Base-by-base conservation (phyloP, 805 yeast genomes). In the Lipomyces anomalus region DNA sequence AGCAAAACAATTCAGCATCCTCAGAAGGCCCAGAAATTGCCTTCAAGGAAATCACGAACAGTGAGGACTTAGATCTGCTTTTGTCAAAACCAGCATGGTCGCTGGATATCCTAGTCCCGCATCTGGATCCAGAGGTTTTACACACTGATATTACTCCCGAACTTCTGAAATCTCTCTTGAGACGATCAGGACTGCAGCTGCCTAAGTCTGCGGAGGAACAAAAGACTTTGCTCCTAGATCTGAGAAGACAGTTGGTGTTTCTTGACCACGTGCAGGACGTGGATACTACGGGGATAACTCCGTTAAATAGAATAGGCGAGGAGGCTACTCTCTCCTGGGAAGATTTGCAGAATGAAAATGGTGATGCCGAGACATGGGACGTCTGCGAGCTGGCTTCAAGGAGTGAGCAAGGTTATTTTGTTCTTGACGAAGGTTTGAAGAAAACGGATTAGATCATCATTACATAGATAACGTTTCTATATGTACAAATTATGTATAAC, bases 201-300 rank as follows among this genome's bases (percentile, higher is more conserved):
- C 59, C 57, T 4, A 43, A 46, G 35, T 38, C 52, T 18, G 55
- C 47, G 3, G 46, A 52, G 17, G 48, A 50, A 22, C 54, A 58
- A 43, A 23, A 42, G 22, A 44, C 38, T 30, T 43, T 64, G 36
- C 43, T 58, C 22, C 37, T 41, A 4, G 67, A 67, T 32, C 53
- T 67, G 9, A 50, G 53, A 16, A 61, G 60, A 37, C 72, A 68
- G 56, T 57, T 68, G 24, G 58, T 53, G 22, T 68, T 68, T 47
- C 67, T 68, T 2, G 67, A 67, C 48, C 64, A 61, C n/a, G 58
- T 68, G 17, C 52, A 58, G n/a, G 58, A 56, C 9, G 63, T 65
- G 6, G 59, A 66, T 28, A 64, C 70, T 2, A 47, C 44, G 2
- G 63, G 61, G 2, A 46, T 63, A 7, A 58, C 56, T 43, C 72